These are phyloP conservation scores for Ilex asprella DNA, from an alignment of 257 asterid genomes.

Conservation along the genomic window DNA sequence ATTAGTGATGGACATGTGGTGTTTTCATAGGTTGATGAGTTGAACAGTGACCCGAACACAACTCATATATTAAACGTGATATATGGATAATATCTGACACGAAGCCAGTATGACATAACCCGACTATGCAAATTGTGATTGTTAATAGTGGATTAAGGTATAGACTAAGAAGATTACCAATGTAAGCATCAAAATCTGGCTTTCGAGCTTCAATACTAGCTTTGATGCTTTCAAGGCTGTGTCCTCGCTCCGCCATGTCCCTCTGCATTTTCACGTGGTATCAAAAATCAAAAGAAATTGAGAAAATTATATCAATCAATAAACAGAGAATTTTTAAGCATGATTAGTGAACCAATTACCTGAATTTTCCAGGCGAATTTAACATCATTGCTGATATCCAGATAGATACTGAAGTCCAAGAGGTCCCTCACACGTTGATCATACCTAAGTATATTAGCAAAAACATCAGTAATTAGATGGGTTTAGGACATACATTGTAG, in stretches of 20 bases:
- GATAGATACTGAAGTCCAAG: conserved; percentile 91
- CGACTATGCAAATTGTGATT: too few species aligned
- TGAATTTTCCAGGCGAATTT: conserved; percentile 88
- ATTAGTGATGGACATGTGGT: too few species aligned
- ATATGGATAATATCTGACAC: too few species aligned
- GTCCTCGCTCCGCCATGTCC: conserved; percentile 99
- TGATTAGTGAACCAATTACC: conserved; percentile 11
- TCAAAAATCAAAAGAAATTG: background rate
- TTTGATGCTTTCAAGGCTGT: conserved; percentile 95
- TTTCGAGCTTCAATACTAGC: conserved; percentile 96
- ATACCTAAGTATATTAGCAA: conserved; percentile 34
- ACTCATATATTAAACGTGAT: too few species aligned
- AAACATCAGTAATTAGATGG: too few species aligned
- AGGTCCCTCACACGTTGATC: conserved; percentile 91
- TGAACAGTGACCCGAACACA: too few species aligned
- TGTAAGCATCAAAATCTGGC: conserved; percentile 92
- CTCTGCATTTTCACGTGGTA: conserved; percentile 48
- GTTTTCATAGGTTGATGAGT: too few species aligned
- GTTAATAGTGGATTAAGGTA: too few species aligned
- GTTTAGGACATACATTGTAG: too few species aligned
- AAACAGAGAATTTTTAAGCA: background rate
- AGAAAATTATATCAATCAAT: too few species aligned
- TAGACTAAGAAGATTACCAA: conserved; percentile 36
- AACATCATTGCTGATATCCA: conserved; percentile 94
- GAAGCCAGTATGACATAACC: too few species aligned